A percentile compares a stretch with the other conserved stretches of the same genome.
These are phyloP conservation scores for Solanum tarijense DNA, from an alignment of 257 asterid genomes.

Conservation along the genomic window DNA sequence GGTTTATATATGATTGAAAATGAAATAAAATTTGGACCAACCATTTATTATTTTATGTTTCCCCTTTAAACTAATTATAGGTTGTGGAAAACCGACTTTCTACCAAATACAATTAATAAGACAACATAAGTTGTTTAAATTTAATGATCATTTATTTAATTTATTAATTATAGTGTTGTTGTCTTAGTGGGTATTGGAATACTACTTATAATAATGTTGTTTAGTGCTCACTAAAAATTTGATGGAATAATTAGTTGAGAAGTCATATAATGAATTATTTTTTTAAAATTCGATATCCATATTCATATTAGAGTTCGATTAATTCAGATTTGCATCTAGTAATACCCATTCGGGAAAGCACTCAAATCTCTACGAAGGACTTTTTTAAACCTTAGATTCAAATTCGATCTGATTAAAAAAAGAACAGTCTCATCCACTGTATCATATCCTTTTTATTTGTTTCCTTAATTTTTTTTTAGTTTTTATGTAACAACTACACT, in stretches of 20 bases:
- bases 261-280: neutral
- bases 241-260: neutral
- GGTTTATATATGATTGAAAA: neutral
- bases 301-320: neutral
- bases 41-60: neutral
- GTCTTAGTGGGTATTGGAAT: neutral
- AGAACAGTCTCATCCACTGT: neutral
- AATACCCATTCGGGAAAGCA: neutral
- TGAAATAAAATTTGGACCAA: neutral
- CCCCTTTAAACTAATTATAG: neutral
- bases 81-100: neutral
- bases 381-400: neutral
- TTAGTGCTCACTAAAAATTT: neutral
- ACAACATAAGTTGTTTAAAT: neutral
- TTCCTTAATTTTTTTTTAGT: neutral
- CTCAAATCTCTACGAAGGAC: neutral
- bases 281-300: too few species aligned
- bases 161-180: neutral
- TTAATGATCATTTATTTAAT: neutral
- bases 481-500: neutral
- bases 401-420: neutral
- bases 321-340: neutral
- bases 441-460: neutral
- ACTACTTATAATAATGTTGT: neutral
- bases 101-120: neutral